phyloP scores from a whole-genome alignment of 768 basidiomycete genomes.

The Termitomyces sp. region DNA sequence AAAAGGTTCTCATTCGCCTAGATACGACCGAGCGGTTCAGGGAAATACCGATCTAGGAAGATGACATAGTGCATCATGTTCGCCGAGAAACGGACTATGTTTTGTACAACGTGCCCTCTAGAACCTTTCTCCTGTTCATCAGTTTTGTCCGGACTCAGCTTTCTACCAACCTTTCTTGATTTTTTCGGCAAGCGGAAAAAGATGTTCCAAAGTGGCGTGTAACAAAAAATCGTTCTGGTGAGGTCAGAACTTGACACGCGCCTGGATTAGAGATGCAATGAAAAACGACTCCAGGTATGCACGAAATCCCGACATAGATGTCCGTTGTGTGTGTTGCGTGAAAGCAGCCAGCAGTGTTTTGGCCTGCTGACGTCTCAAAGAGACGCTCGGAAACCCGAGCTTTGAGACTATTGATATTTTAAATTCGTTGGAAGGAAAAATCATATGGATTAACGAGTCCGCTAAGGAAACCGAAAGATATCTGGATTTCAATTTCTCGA shows the following conservation, averaged over 20 bases:
- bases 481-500: neutral
- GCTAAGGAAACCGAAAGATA: neutral
- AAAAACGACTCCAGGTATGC: neutral
- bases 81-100: neutral
- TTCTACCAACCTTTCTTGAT: neutral
- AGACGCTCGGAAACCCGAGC: neutral
- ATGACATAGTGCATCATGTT: too few relatives aligned
- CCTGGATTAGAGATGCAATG: neutral
- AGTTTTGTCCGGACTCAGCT: neutral
- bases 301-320: neutral
- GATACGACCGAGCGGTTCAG: too few relatives aligned
- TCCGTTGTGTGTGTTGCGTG: neutral
- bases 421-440: too few relatives aligned
- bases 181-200: neutral
- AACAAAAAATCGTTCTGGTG: neutral
- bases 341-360: neutral
- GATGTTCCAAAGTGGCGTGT: neutral
- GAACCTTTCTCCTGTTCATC: neutral
- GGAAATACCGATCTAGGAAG: too few relatives aligned
- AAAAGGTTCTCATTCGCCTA: neutral
- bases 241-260: neutral
- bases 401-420: neutral
- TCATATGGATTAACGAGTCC: neutral
- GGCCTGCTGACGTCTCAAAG: neutral
- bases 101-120: neutral